Evolutionary conservation across 2,329 filamentous ascomycete species (phyloP).

Genomic region (Aureobasidium sp.): DNA sequence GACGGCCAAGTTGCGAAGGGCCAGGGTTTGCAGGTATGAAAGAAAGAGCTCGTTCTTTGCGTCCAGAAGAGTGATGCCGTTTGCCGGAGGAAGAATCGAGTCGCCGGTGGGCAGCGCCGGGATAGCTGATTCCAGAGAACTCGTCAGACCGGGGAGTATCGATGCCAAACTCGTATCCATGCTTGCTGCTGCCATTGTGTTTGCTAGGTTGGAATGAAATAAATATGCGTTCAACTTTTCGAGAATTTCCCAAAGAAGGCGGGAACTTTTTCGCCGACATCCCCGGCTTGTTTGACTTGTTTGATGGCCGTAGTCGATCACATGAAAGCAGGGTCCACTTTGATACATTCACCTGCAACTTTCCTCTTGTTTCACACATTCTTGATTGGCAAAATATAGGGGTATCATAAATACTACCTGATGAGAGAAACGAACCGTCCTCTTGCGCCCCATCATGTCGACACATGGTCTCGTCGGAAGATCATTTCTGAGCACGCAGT

Average conservation of each 20-base stretch:
- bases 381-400: slow-evolving; percentile 1
- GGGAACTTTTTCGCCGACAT: slow-evolving; percentile 1
- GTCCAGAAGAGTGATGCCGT: slow-evolving; percentile 91
- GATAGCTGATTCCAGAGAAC: slow-evolving; percentile 58
- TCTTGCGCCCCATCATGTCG: not conserved
- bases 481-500: not conserved
- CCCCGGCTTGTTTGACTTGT: not conserved
- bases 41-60: slow-evolving; percentile 96
- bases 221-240: not conserved
- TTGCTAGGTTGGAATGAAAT: not conserved
- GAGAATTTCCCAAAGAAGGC: slow-evolving; percentile 4
- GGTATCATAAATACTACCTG: slow-evolving; percentile 10
- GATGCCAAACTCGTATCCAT: slow-evolving; percentile 25
- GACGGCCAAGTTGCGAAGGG: slow-evolving; percentile 55
- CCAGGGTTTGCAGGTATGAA: slow-evolving; percentile 89
- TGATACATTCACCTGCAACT: not conserved
- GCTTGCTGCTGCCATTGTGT: slow-evolving; percentile 1
- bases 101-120: slow-evolving; percentile 47
- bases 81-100: slow-evolving; percentile 63
- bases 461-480: too few relatives aligned
- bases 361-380: not conserved
- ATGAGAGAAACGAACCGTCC: not conserved
- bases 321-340: slow-evolving; percentile 10
- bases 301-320: too few relatives aligned
- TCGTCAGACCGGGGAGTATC: slow-evolving; percentile 38